Base-by-base conservation (phyloP, 805 yeast species). In the Saturnispora gosingensis region DNA sequence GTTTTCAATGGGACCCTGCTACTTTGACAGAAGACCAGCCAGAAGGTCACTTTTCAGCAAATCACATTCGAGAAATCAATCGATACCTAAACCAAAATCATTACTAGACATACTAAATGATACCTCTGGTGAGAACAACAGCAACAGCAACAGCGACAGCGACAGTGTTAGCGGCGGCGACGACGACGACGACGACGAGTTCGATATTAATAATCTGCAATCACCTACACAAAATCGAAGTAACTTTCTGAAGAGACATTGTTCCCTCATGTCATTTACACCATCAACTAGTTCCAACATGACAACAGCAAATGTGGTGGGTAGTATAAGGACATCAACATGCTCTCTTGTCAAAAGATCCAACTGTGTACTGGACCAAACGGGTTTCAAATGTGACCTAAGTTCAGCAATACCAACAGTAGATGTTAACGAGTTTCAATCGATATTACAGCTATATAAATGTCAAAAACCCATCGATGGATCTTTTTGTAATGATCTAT, bases 321-420 rank as follows among this genome's bases (percentile, higher is more conserved):
- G 34, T 13, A 30, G 25, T 32, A 36, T 15, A 46, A 18, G 36
- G 15, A 39, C 34, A 24, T 16, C 22, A 16, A 7, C 13, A 46
- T 30, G 34, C 15, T 30, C 34, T 11, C 13, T 30, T 30, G n/a
- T 11, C 9, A 27, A n/a, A 15, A 36, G 16, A 43, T 24, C 44
- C 11, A 49, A 49, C 28, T 43, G 51, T 20, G 47, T 49, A 8
- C 25, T 49, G 22, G 43, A 44, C 28, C 22, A 43, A 36, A 38
- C 47, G 10, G 51, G 51, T 34, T 49, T 49, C 18, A 24, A 27
- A 24, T 43, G 24, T 18, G 47, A 43, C 6, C 6, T 4, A 18
- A 15, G 13, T 27, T n/a, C 34, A 16, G 27, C 82, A n/a, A 74
- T 86, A 48, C 85, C 88, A 25, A 74, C 91, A 52, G 84, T 86